phyloP scores from a whole-genome alignment of 2,329 filamentous ascomycete genomes.

The Aspergillus intermedius region DNA sequence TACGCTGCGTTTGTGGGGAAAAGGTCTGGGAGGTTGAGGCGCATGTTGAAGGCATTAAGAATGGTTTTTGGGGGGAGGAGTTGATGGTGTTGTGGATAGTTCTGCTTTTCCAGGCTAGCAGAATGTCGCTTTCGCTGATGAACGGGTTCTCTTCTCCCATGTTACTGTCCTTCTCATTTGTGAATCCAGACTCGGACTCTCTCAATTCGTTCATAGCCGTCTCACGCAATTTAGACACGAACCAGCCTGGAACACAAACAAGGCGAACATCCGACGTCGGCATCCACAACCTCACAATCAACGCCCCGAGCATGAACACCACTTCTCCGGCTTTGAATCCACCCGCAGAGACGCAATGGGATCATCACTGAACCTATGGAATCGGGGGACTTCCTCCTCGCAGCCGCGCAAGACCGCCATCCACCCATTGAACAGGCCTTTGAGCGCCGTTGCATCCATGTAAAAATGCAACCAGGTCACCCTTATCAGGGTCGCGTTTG shows the following conservation, averaged over 20 bases:
- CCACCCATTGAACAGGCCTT: constrained; percentile 43
- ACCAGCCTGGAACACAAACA: constrained; percentile 34
- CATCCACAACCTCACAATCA: no score
- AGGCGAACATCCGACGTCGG: constrained; percentile 11
- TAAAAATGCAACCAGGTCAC: constrained; percentile 45
- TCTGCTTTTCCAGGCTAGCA: constrained; percentile 38
- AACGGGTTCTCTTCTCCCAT: constrained; percentile 22
- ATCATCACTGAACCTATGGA: constrained; percentile 32
- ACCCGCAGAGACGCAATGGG: constrained; percentile 19
- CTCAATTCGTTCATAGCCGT: constrained; percentile 4
- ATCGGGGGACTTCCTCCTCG: constrained; percentile 35
- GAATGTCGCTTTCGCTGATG: constrained; percentile 42
- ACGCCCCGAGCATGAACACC: no score
- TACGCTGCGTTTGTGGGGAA: constrained; percentile 16
- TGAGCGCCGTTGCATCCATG: constrained; percentile 42
- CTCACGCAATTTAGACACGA: constrained; percentile 24
- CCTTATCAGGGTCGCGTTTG: constrained; percentile 44
- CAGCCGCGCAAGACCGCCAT: constrained; percentile 39
- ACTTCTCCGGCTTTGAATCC: no score
- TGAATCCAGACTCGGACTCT: background rate
- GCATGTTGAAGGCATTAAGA: constrained; percentile 36
- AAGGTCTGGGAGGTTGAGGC: constrained; percentile 22
- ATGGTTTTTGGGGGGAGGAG: constrained; percentile 22
- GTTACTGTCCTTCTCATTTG: background rate
- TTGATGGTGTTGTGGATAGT: constrained; percentile 13